Evolutionary conservation across 2,329 filamentous ascomycete genomes (phyloP), one percentile per base, ranked within the genome.

Genomic region (Talaromyces atroroseus): DNA sequence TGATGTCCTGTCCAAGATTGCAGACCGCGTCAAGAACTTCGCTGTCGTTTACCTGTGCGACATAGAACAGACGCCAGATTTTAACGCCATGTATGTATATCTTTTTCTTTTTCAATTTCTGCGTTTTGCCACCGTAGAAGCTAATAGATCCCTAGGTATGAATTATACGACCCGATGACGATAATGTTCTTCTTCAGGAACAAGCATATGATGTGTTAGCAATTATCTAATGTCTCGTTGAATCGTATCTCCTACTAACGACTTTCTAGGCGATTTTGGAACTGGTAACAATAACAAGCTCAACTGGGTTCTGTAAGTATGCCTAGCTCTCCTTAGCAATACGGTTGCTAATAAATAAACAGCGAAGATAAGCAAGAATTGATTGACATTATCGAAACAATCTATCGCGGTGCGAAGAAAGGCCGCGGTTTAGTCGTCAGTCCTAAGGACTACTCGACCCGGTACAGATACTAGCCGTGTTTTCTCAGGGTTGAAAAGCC

Each of bases 211-310:
- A 95, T 75, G 71, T 75, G 73, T 59, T 44, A 24, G 57, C 49
- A 49, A 12, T 21, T 18, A 29, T 42, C 21, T 46, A 4, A 12
- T 20, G 6, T 11, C 10, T n/a, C 8, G 23, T 21, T 18, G 18
- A 4, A 11, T 20, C 16, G 24, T 11, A 12, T 20, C 12, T 20
- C 21, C 48, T 52, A 32, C 34, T 56, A 32, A 56, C 44, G 20
- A 48, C 40, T 29, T 16, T 24, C 40, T 51, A 59, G 57, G 57
- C 72, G 92, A 97, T 82, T 91, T 96, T 65, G 92, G 92, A 48
- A 99, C 94, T 1, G 94, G 94, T 62, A 96, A 99, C 77, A 99
- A 99, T 75, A 99, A 99, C 74, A 97, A 97, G 74, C 80, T 96
- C 64, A 96, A 96, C 71, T 96, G 90, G 87, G 90, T 96, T 49